These are phyloP conservation scores for Canariomyces notabilis DNA, from an alignment of 2,329 filamentous ascomycete genomes.

Conservation along the genomic window DNA sequence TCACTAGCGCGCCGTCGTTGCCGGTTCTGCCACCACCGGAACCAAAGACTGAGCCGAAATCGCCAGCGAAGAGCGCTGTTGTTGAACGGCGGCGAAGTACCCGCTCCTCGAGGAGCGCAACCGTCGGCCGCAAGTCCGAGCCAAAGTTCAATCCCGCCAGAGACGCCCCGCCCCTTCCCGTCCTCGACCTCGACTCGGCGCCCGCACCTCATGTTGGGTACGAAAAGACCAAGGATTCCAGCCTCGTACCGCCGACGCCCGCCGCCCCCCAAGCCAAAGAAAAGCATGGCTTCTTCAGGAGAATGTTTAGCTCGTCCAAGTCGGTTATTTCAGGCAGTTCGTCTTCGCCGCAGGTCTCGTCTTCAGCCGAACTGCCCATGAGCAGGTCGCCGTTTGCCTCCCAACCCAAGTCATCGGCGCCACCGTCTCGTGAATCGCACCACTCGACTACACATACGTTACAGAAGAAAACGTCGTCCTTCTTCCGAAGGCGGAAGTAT, in stretches of 20 bases:
- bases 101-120: constrained; percentile 50
- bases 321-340: constrained; percentile 32
- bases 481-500: constrained; percentile 92
- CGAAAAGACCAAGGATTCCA: constrained; percentile 51
- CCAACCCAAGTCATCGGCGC: constrained; percentile 45
- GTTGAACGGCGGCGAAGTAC: constrained; percentile 54
- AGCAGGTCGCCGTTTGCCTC: constrained; percentile 34
- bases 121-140: constrained; percentile 31
- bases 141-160: constrained; percentile 25
- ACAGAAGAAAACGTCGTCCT: constrained; percentile 89
- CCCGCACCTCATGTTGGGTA: constrained; percentile 56
- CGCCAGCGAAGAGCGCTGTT: constrained; percentile 27
- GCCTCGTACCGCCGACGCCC: constrained; percentile 39
- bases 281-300: constrained; percentile 83
- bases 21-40: constrained; percentile 37
- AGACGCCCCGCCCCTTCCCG: constrained; percentile 28
- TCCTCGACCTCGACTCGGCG: constrained; percentile 45
- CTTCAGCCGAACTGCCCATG: constrained; percentile 24
- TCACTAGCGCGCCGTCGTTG: constrained; percentile 33
- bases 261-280: constrained; percentile 48
- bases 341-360: constrained; percentile 31
- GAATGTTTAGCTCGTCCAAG: constrained; percentile 78
- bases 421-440: constrained; percentile 49
- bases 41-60: constrained; percentile 31
- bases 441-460: constrained; percentile 46